Evolutionary conservation across 2,329 filamentous ascomycete species (phyloP).

Genomic region (Ustilaginoidea virens): DNA sequence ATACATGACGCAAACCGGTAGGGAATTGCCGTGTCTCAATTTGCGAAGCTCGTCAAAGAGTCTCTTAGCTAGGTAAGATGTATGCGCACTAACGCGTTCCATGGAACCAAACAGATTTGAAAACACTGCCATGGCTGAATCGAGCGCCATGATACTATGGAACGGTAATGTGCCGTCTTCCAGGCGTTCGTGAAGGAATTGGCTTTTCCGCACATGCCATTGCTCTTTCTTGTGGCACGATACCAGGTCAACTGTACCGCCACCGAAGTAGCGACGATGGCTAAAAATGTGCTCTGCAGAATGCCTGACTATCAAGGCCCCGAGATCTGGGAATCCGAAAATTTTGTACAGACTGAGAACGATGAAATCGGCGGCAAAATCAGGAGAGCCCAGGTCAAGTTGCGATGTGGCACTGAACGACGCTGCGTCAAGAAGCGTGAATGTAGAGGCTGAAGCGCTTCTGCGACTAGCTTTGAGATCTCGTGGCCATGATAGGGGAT

Average conservation of each 20-base stretch:
- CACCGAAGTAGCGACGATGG: slow-evolving; percentile 71
- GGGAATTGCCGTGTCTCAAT: slow-evolving; percentile 55
- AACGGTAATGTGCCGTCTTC: slow-evolving; percentile 89
- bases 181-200: slow-evolving; percentile 60
- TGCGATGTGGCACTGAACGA: slow-evolving; percentile 64
- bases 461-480: too few relatives aligned
- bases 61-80: slow-evolving; percentile 43
- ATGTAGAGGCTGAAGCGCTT: too few relatives aligned
- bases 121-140: slow-evolving; percentile 58
- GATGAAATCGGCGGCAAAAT: slow-evolving; percentile 63
- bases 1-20: slow-evolving; percentile 52
- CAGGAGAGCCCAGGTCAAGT: slow-evolving; percentile 50
- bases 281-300: slow-evolving; percentile 48
- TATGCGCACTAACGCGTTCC: slow-evolving; percentile 53
- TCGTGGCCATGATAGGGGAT: slow-evolving; percentile 55
- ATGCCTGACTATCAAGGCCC: slow-evolving; percentile 69
- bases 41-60: slow-evolving; percentile 41
- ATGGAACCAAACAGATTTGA: slow-evolving; percentile 55
- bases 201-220: slow-evolving; percentile 68
- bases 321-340: slow-evolving; percentile 91
- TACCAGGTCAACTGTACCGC: slow-evolving; percentile 87
- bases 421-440: slow-evolving; percentile 72
- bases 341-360: slow-evolving; percentile 90
- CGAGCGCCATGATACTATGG: slow-evolving; percentile 76
- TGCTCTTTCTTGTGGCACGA: slow-evolving; percentile 52